These are phyloP conservation scores for Entrophospora sp. DNA, from an alignment of 192 early-diverging fungal genomes.

Conservation along the genomic window DNA sequence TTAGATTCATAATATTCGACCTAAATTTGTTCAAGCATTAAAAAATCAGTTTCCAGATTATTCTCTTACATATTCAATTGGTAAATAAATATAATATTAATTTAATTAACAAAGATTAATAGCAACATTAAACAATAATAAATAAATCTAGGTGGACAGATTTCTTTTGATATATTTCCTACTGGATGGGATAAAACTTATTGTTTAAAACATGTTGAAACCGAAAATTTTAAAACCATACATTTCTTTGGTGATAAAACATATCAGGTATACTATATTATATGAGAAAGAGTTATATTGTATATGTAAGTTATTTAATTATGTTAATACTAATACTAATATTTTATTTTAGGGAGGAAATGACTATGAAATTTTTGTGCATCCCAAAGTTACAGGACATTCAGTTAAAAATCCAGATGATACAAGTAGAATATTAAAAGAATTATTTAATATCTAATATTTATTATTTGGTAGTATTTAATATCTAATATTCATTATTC, in stretches of 20 bases:
- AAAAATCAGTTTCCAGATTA: constrained; percentile 78
- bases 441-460: too few relatives aligned
- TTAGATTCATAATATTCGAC: constrained; percentile 65
- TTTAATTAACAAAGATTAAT: not conserved
- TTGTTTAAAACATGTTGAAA: constrained; percentile 81
- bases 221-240: constrained; percentile 78
- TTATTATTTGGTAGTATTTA: too few relatives aligned
- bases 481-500: too few relatives aligned
- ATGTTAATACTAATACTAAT: too few relatives aligned
- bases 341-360: constrained; percentile 71
- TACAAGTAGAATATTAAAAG: constrained; percentile 71
- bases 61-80: constrained; percentile 89
- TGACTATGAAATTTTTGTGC: constrained; percentile 91
- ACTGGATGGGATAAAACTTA: constrained; percentile 99
- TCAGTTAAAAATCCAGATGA: constrained; percentile 73
- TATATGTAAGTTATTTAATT: too few relatives aligned
- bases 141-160: constrained; percentile 83
- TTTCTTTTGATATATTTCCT: constrained; percentile 98
- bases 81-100: constrained; percentile 24
- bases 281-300: too few relatives aligned
- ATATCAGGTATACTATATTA: constrained; percentile 62
- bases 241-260: constrained; percentile 99
- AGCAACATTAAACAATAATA: too few relatives aligned
- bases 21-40: constrained; percentile 75
- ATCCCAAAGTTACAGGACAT: constrained; percentile 76